phyloP scores from a whole-genome alignment of 768 basidiomycete species.

The Tremella yokohamensis region DNA sequence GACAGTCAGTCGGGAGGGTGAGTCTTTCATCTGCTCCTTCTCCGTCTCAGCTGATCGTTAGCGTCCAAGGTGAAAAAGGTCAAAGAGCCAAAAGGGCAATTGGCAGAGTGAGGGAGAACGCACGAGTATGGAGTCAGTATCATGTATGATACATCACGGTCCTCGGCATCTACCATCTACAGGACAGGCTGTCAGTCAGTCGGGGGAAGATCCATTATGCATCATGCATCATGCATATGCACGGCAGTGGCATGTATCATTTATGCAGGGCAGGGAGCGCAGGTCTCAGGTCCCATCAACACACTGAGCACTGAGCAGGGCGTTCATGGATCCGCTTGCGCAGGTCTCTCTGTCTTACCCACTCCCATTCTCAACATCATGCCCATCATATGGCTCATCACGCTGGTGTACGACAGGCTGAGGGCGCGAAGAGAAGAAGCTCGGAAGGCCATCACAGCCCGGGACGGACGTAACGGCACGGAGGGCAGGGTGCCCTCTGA shows the following conservation, averaged over 20 bases:
- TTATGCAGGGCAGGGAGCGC: not conserved
- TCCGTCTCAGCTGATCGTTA: not conserved
- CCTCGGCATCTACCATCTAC: too few species aligned
- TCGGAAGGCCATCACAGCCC: too few species aligned
- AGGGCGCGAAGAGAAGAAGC: not conserved
- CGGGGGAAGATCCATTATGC: not conserved
- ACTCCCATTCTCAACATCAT: not conserved
- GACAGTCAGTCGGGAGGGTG: conserved; percentile 41
- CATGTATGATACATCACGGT: too few species aligned
- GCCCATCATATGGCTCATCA: conserved; percentile 24
- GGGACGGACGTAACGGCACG: too few species aligned
- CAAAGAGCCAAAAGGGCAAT: not conserved
- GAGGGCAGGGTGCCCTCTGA: too few species aligned
- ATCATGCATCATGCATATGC: not conserved
- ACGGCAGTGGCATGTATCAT: not conserved
- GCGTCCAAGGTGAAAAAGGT: conserved; percentile 9
- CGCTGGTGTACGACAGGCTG: conserved; percentile 16
- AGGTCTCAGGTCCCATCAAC: not conserved
- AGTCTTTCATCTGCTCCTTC: conserved; percentile 17
- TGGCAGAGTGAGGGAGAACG: too few species aligned
- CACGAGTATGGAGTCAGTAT: too few species aligned
- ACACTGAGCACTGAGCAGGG: not conserved
- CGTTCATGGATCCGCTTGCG: not conserved
- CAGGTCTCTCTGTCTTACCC: not conserved
- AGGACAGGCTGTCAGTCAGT: too few species aligned